Evolutionary conservation across 441 rosid species (phyloP).

Genomic region (Raphanus hybrid): DNA sequence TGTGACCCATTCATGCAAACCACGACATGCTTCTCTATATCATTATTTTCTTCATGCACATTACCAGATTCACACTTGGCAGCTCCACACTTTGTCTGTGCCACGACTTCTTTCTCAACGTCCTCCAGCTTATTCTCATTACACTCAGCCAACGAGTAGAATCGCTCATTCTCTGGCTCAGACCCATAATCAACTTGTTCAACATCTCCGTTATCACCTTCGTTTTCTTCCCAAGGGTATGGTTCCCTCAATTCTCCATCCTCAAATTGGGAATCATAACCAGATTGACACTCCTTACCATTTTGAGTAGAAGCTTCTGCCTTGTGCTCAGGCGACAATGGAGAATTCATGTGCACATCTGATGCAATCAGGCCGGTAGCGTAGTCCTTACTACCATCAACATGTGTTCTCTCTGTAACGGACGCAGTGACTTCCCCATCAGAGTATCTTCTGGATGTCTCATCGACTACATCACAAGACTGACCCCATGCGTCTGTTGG

Average conservation of each 20-base stretch:
- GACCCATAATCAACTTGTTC: conserved; percentile 27
- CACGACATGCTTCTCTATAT: conserved; percentile 16
- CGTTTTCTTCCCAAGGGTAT: conserved; percentile 27
- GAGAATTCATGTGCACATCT: not conserved
- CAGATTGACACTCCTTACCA: conserved; percentile 20
- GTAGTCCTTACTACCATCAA: not conserved
- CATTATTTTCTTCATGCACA: not conserved
- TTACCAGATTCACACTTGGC: conserved; percentile 3
- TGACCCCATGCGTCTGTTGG: conserved; percentile 20
- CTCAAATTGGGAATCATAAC: conserved; percentile 29
- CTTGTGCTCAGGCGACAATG: not conserved
- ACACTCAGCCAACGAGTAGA: conserved; percentile 14
- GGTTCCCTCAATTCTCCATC: conserved; percentile 24
- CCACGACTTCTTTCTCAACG: conserved; percentile 5
- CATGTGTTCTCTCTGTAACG: not conserved
- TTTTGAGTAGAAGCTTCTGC: conserved; percentile 1
- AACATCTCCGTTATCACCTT: conserved; percentile 15
- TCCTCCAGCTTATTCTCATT: conserved; percentile 10
- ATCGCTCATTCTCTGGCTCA: conserved; percentile 19
- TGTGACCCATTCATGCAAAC: conserved; percentile 12
- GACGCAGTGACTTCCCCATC: conserved; percentile 7
- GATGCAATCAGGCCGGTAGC: not conserved
- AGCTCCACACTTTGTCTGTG: not conserved
- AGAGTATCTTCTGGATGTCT: not conserved
- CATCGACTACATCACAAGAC: conserved; percentile 11